Evolutionary conservation across 2,329 filamentous ascomycete genomes (phyloP), one percentile per base, ranked within the genome.

Genomic region (Paecilomyces sp.): DNA sequence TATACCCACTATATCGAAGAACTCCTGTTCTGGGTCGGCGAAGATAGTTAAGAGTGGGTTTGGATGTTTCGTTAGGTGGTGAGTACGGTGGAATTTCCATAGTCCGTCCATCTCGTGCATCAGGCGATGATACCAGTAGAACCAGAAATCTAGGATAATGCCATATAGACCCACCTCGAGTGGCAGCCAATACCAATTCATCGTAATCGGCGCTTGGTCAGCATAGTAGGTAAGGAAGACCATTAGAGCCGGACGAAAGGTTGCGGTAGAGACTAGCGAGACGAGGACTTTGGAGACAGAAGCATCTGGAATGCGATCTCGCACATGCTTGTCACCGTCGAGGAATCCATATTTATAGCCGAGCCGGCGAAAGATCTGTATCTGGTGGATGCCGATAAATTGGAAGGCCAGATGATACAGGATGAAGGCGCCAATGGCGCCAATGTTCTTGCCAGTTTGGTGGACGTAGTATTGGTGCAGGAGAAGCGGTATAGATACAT

Each of bases 31-130:
- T 7, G 63, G 56, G 56, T 79, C 77, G 50, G 77, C 76, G 63
- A 79, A 79, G 2, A 75, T 67, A 0, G 75, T 72, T 1, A 79
- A 66, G 0, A 79, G 70, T 6, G 75, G 74, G 54, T 76, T 78
- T 3, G 77, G 77, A 58, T 79, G 77, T 61, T 79, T 79, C 51
- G 76, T 78, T 8, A 79, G 66, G 62, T 79, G 77, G 58, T 80
- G 77, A 0, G 76, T 79, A 56, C 76, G 74, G 66, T 80, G 77
- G 60, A 71, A 79, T 53, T 75, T 71, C 77, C 77, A 79, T 12
- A 79, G 68, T 1, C 60, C 64, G 18, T 69, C 65, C 15, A 75
- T 55, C 57, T 79, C 76, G 60, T 79, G 77, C 74, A 77, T 78
- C 15, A 69, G 53, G 2, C 77, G 73, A 61, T 78, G 76, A 60